Conservation (phyloP, 306 rosid species). For the Leucaena leucocephala region DNA sequence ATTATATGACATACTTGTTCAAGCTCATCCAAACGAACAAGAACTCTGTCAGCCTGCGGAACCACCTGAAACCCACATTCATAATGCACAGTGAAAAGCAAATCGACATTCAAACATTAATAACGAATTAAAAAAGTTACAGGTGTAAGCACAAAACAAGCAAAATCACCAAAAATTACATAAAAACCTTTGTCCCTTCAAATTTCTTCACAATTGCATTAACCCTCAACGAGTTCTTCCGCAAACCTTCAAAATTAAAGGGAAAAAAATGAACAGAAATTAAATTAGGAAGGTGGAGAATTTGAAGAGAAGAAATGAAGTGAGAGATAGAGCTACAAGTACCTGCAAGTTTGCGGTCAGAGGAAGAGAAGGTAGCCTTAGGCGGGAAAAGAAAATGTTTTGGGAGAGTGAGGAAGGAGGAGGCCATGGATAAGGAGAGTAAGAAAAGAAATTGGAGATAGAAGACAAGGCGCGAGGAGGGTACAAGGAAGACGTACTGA, state of each 20-base stretch:
- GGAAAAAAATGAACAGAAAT: background rate
- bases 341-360: slow-evolving; percentile 54
- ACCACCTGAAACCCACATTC: slow-evolving; percentile 62
- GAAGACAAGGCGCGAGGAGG: background rate
- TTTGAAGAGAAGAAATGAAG: slow-evolving; percentile 1
- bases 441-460: background rate
- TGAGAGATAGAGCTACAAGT: background rate
- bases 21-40: slow-evolving; percentile 76
- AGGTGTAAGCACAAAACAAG: background rate
- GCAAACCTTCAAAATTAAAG: slow-evolving; percentile 50
- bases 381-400: slow-evolving; percentile 54
- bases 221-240: slow-evolving; percentile 60
- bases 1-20: slow-evolving; percentile 50
- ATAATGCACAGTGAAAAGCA: slow-evolving; percentile 25
- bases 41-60: slow-evolving; percentile 96
- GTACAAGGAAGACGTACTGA: background rate
- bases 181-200: slow-evolving; percentile 71
- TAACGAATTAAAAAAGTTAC: background rate
- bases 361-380: slow-evolving; percentile 44
- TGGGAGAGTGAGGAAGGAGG: slow-evolving; percentile 61
- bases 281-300: slow-evolving; percentile 3
- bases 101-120: background rate
- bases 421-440: slow-evolving; percentile 67
- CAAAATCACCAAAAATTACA: background rate
- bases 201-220: slow-evolving; percentile 62